Base-by-base conservation (phyloP, 2,329 filamentous ascomycete genomes). In the Hypomyces rosellus region DNA sequence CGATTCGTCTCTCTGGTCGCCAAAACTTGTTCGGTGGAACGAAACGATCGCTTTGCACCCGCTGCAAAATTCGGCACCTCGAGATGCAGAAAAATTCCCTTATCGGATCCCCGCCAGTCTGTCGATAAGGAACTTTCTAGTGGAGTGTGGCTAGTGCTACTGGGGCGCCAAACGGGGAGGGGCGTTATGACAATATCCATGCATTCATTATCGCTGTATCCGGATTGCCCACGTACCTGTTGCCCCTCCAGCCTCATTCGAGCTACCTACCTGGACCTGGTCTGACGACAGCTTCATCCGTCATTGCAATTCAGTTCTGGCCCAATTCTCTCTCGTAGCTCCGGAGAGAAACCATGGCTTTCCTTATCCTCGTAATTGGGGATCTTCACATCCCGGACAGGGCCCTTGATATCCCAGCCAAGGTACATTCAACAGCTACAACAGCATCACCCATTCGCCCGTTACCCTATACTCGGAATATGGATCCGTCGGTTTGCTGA, bases 311-410 rank as follows among this genome's bases (percentile, higher is more conserved):
- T 45, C 43, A 52, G 41, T 45, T 45, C 41, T 25, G 34, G 30
- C 20, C 20, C 34, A 30, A 36, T 49, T 9, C 15, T 22, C 34
- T 45, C 46, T 34, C 41, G 34, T 37, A 55, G 36, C 39, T 45
- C 41, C 45, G 14, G 59, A 57, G 52, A 53, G 44, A 56, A 55
- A 86, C 82, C 76, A 89, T 92, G 75, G 89, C 89, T 57, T 89
- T 92, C 72, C 79, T 96, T 59, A 90, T 95, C 65, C 81, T 96
- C 66, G 89, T 93, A 65, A 89, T 96, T 61, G 89, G 89, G 68
- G 90, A 96, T 74, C 82, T 96, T 49, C 90, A 95, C 74, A 95
- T 96, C 71, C 90, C 90, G 62, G 90, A 96, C 71, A 80, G 90
- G 67, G 90, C 89, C 61, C 84, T 93, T 57, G 90, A 95, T 69